Evolutionary conservation across 331 rosid genomes (phyloP).

Genomic region (Quercus phellos): DNA sequence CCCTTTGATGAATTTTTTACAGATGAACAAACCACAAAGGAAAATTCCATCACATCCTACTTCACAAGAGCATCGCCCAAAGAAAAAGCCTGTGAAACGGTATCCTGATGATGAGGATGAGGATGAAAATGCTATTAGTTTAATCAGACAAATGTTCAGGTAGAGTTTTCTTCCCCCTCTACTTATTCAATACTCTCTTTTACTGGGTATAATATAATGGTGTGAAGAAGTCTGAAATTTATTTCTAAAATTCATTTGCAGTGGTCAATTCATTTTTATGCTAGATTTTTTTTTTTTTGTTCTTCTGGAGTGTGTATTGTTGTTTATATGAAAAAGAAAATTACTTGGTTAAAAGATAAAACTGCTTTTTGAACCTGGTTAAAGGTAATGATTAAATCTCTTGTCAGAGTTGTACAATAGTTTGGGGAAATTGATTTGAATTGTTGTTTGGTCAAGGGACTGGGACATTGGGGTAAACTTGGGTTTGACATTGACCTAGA

Average conservation of each 20-base stretch:
- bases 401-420: neutral
- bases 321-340: neutral
- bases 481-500: neutral
- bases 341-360: neutral
- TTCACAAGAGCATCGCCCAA: slow-evolving; percentile 43
- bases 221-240: neutral
- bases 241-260: neutral
- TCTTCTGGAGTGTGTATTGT: neutral
- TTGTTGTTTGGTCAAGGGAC: neutral
- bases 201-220: neutral
- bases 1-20: slow-evolving; percentile 13
- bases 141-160: slow-evolving; percentile 68
- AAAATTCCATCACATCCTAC: slow-evolving; percentile 31
- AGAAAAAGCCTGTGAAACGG: slow-evolving; percentile 46
- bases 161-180: slow-evolving; percentile 4
- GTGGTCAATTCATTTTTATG: neutral
- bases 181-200: neutral
- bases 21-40: slow-evolving; percentile 54
- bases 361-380: neutral
- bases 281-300: neutral
- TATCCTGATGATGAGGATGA: slow-evolving; percentile 49
- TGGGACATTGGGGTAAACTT: neutral
- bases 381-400: neutral
- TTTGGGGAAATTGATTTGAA: neutral
- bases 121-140: slow-evolving; percentile 35